A percentile compares a stretch with the other conserved stretches of the same genome.
phyloP scores from a whole-genome alignment of 768 basidiomycete genomes.

The Tephrocybe sp. region DNA sequence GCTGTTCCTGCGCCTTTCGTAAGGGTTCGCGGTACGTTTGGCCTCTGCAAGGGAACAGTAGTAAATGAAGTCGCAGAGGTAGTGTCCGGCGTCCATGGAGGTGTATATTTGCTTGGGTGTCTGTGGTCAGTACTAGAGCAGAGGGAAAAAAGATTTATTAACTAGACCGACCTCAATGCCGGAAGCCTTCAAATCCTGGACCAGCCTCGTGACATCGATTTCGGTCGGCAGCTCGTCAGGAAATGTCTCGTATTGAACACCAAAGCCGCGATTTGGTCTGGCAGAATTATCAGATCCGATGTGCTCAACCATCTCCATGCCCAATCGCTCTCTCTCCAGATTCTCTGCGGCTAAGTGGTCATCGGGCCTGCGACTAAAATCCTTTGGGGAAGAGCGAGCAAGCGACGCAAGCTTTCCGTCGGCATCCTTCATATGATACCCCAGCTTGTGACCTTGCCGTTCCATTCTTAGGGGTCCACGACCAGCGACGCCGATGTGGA shows the following conservation, averaged over 20 bases:
- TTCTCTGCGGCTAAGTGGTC: slow-evolving; percentile 33
- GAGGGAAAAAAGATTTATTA: neutral
- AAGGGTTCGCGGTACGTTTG: slow-evolving; percentile 44
- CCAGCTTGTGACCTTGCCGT: slow-evolving; percentile 61
- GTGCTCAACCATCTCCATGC: slow-evolving; percentile 35
- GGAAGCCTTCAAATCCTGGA: slow-evolving; percentile 50
- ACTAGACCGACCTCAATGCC: slow-evolving; percentile 43
- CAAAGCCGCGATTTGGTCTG: slow-evolving; percentile 42
- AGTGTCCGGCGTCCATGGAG: slow-evolving; percentile 76
- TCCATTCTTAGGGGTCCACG: slow-evolving; percentile 65
- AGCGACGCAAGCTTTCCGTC: slow-evolving; percentile 54
- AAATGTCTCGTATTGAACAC: slow-evolving; percentile 49
- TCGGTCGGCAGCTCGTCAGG: slow-evolving; percentile 58
- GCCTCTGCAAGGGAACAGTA: slow-evolving; percentile 75
- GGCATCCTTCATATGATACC: slow-evolving; percentile 69
- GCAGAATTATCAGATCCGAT: slow-evolving; percentile 31
- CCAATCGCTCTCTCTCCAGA: slow-evolving; percentile 34
- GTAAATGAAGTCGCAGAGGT: slow-evolving; percentile 73
- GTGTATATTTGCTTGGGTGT: slow-evolving; percentile 59
- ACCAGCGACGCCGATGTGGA: slow-evolving; percentile 68
- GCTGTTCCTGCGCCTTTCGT: slow-evolving; percentile 39
- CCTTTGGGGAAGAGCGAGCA: slow-evolving; percentile 38
- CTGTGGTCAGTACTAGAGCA: slow-evolving; percentile 3
- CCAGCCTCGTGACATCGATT: slow-evolving; percentile 55
- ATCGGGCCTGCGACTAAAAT: slow-evolving; percentile 38